phyloP scores from a whole-genome alignment of 441 rosid species.

The Eruca vesicaria region DNA sequence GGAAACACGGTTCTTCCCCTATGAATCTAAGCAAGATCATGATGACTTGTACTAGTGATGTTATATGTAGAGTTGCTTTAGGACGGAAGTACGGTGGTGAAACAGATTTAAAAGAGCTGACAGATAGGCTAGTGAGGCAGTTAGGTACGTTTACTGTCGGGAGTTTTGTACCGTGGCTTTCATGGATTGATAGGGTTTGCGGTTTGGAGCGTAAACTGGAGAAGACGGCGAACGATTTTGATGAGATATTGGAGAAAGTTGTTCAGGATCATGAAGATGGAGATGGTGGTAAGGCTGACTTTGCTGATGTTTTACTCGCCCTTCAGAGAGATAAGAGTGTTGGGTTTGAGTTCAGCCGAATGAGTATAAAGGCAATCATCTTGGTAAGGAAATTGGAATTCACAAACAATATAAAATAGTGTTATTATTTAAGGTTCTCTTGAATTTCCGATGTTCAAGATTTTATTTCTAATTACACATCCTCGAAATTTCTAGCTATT shows the following conservation, averaged over 20 bases:
- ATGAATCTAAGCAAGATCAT: slow-evolving; percentile 34
- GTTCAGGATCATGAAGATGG: slow-evolving; percentile 34
- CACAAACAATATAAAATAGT: neutral
- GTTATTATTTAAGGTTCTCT: neutral
- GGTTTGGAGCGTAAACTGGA: slow-evolving; percentile 28
- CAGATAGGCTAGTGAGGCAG: slow-evolving; percentile 24
- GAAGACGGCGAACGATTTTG: slow-evolving; percentile 32
- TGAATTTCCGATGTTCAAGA: too few species aligned
- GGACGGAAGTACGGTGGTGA: slow-evolving; percentile 30
- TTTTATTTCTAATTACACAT: too few species aligned
- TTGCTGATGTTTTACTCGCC: slow-evolving; percentile 39
- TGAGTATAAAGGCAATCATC: slow-evolving; percentile 43
- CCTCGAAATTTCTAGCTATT: too few species aligned
- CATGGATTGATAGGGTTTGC: slow-evolving; percentile 34
- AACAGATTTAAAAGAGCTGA: slow-evolving; percentile 30
- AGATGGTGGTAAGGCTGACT: neutral
- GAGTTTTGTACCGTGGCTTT: slow-evolving; percentile 44
- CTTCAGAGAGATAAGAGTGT: slow-evolving; percentile 31
- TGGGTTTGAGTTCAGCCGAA: slow-evolving; percentile 31
- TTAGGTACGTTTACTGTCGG: slow-evolving; percentile 36
- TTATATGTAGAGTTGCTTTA: slow-evolving; percentile 38
- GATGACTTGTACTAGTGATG: slow-evolving; percentile 27
- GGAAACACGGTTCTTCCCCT: neutral
- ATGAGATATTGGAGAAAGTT: slow-evolving; percentile 33
- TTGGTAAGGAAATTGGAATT: slow-evolving; percentile 32